Base-by-base conservation (phyloP, 2,329 filamentous ascomycete genomes). In the Paracoccidioides lutzii region DNA sequence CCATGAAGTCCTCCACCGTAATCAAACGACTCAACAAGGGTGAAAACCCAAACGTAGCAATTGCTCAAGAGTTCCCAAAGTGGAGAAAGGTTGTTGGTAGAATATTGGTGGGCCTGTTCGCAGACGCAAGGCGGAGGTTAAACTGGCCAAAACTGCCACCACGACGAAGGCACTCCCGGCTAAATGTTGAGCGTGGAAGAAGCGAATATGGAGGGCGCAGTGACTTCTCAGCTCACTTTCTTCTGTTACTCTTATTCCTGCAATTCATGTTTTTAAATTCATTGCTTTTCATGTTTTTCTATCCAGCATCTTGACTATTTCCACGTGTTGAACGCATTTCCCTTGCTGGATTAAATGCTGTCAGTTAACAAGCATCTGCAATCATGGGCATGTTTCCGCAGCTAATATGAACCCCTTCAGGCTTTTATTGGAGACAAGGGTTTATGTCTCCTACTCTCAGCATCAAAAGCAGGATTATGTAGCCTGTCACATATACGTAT, bases 31-130 rank as follows among this genome's bases (percentile, higher is more conserved):
- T 78, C 56, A 78, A 78, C 65, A 64, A 61, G 0, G 73, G 74
- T n/a, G 70, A 76, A 53, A 60, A 69, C 41, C 64, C 70, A 41
- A 69, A 70, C 58, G 73, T 65, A 0, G 76, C 77, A 49, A 66
- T 72, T 14, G 59, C 67, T 8, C 57, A 74, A 59, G 76, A 78
- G 66, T 65, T 79, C 42, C 75, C 75, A 4, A 71, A 73, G 64
- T 78, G 76, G 76, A 72, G 73, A 53, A 66, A 74, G 60, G 74
- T 68, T 30, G 67, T 67, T 35, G 72, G 72, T 3, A 58, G 68
- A 55, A 67, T 70, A 10, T 60, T 76, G 14, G 65, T 67, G 3
- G 75, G 0, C 65, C 79, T 22, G 64, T 66, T 10, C 65, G 71
- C 35, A 67, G 76, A 14, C 69, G 76, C 15, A 66, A 68, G 9